Base-by-base conservation (phyloP, 2,329 filamentous ascomycete species). In the Aspergillus sp. region DNA sequence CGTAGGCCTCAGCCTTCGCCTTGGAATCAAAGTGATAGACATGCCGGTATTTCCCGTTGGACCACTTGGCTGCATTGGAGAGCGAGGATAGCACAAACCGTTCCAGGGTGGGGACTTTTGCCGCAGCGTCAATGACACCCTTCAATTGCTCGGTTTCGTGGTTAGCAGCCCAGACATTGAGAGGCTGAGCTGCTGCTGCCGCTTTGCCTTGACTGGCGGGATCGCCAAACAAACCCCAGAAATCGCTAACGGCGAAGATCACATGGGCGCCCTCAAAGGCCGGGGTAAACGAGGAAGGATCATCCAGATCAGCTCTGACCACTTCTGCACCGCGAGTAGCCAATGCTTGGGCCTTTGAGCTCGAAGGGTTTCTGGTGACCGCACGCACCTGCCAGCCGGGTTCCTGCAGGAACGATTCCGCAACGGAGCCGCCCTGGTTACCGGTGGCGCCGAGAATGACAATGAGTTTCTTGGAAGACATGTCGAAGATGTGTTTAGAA, bases 1-100 rank as follows among this genome's bases (percentile, higher is more conserved):
- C 57, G 44, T 75, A 75, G 2, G 63, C 57, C 2, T 59, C 64
- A 4, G 63, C 67, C 1, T 60, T 60, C 4, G 71, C 74, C 55
- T 78, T 78, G 11, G 65, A 60, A 38, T 77, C 72, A 50, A 75
- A 76, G 56, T 78, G 73, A 45, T 71, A 70, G 0, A 76, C 70
- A 13, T 65, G 60, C 2, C 50, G 68, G 50, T 76, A 76, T 54
- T 75, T 74, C 0, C 76, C 76, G 9, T 59, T 60, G n/a, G 69
- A 73, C 63, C 65, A 68, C 52, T 69, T 72, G 7, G 56, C 62
- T 1, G 65, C 63, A 56, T 75, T 60, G 1, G 66, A 63, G 0
- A 78, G 54, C 0, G 65, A 66, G 3, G 73, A 76, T 2, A 74
- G 54, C 3, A 79, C 53, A 14, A 78, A 68, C 4, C 69, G 59